phyloP scores from a whole-genome alignment of 2,329 filamentous ascomycete species.

The Cordyceps pruinosa region DNA sequence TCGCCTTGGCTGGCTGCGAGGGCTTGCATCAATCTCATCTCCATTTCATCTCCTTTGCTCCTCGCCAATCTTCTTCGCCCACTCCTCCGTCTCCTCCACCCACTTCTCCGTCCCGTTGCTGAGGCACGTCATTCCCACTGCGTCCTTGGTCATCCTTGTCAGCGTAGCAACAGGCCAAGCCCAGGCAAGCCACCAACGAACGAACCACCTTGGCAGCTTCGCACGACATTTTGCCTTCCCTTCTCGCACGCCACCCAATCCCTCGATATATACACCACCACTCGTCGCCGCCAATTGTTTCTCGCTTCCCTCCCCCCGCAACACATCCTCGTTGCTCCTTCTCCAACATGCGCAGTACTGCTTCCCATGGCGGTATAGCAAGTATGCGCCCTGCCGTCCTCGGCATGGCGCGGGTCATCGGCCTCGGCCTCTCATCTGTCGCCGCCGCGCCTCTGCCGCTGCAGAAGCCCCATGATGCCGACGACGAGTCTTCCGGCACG shows the following conservation, averaged over 20 bases:
- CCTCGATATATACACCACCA: background rate
- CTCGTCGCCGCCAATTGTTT: background rate
- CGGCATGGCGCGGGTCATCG: conserved; percentile 44
- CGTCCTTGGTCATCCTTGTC: background rate
- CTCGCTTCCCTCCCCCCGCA: background rate
- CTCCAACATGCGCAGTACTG: conserved; percentile 22
- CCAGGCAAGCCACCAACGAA: background rate
- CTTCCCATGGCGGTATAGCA: conserved; percentile 27
- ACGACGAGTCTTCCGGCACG: conserved; percentile 44
- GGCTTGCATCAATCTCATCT: too few relatives aligned
- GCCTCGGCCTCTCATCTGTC: conserved; percentile 41
- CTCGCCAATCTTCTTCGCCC: too few relatives aligned
- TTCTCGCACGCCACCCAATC: background rate
- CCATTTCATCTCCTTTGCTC: background rate
- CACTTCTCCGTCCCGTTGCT: background rate
- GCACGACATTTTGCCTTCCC: background rate
- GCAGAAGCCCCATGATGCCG: conserved; percentile 28
- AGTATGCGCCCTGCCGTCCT: conserved; percentile 43
- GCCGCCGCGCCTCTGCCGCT: conserved; percentile 44
- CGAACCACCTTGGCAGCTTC: background rate
- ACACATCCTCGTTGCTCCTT: background rate
- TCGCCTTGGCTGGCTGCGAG: background rate
- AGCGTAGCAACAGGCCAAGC: background rate
- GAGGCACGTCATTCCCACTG: background rate
- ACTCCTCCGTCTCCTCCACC: background rate